These are phyloP conservation scores for Lecanicillium sp. DNA, from an alignment of 2,329 filamentous ascomycete species.

Conservation along the genomic window DNA sequence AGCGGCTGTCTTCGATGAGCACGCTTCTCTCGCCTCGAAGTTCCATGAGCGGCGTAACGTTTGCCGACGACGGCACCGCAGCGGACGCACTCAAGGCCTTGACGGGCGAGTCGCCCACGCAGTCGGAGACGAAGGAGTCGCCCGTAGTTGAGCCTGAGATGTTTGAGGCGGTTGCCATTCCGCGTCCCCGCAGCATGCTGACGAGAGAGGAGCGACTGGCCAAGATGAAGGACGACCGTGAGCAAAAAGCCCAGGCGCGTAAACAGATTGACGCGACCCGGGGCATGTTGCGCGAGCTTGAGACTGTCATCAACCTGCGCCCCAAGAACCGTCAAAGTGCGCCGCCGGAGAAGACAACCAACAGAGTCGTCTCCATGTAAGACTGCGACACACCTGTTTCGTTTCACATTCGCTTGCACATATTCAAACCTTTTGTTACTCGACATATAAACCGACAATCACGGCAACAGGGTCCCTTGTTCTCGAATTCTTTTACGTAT, in stretches of 20 bases:
- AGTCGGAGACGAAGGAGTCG: conserved; percentile 45
- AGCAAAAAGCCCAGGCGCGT: conserved; percentile 61
- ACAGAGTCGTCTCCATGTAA: conserved; percentile 40
- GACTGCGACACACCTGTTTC: conserved; percentile 14
- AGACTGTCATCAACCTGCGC: conserved; percentile 70
- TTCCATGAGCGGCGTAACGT: conserved; percentile 63
- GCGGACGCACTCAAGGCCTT: conserved; percentile 67
- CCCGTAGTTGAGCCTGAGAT: conserved; percentile 69
- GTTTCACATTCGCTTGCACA: conserved; percentile 2
- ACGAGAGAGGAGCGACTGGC: conserved; percentile 81
- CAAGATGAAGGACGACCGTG: conserved; percentile 83
- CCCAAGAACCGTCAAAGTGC: conserved; percentile 35
- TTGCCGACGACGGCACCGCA: conserved; percentile 47
- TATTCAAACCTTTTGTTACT: conserved; percentile 2
- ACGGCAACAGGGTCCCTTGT: background rate
- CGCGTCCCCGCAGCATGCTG: conserved; percentile 62
- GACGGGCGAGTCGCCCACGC: conserved; percentile 60
- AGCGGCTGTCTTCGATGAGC: conserved; percentile 59
- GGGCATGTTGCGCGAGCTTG: conserved; percentile 87
- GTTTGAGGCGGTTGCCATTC: conserved; percentile 81
- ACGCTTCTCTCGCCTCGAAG: conserved; percentile 51
- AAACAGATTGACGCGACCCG: conserved; percentile 76
- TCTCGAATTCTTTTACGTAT: conserved; percentile 4
- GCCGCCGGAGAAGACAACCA: conserved; percentile 23
- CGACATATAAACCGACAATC: background rate